A percentile compares a stretch with the other conserved stretches of the same genome.
Evolutionary conservation across 2,329 filamentous ascomycete species (phyloP).

Genomic region (Fusarium sacchari): DNA sequence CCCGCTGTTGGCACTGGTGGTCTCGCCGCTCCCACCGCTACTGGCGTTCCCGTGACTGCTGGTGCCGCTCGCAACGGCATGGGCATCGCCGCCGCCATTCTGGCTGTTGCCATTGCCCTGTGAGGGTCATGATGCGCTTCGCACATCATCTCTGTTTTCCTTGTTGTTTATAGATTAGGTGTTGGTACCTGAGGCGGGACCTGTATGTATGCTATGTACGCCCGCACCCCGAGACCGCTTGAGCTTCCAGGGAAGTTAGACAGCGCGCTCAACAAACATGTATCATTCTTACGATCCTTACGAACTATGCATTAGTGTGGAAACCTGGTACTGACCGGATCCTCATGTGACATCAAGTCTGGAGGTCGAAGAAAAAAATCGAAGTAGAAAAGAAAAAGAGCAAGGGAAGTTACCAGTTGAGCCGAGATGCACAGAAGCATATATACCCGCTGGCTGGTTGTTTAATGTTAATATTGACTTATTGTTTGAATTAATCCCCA

Average conservation of each 20-base stretch:
- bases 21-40: constrained; percentile 49
- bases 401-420: constrained; percentile 39
- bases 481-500: constrained; percentile 34
- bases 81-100: constrained; percentile 57
- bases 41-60: constrained; percentile 52
- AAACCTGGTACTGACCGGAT: constrained; percentile 34
- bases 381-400: constrained; percentile 38
- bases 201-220: constrained; percentile 41
- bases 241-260: constrained; percentile 31
- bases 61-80: constrained; percentile 56
- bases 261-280: constrained; percentile 38
- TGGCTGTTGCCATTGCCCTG: constrained; percentile 58
- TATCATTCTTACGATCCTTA: constrained; percentile 70
- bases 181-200: constrained; percentile 41
- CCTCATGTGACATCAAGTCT: constrained; percentile 27
- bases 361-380: constrained; percentile 29
- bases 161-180: constrained; percentile 43
- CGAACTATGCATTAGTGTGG: constrained; percentile 52
- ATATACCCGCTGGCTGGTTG: constrained; percentile 49
- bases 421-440: constrained; percentile 45
- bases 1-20: constrained; percentile 47
- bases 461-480: constrained; percentile 48
- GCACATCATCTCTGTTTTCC: constrained; percentile 38
- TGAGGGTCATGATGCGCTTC: constrained; percentile 49
- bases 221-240: constrained; percentile 27